Conservation (phyloP, 768 basidiomycete species). For the Hericium coralloides region DNA sequence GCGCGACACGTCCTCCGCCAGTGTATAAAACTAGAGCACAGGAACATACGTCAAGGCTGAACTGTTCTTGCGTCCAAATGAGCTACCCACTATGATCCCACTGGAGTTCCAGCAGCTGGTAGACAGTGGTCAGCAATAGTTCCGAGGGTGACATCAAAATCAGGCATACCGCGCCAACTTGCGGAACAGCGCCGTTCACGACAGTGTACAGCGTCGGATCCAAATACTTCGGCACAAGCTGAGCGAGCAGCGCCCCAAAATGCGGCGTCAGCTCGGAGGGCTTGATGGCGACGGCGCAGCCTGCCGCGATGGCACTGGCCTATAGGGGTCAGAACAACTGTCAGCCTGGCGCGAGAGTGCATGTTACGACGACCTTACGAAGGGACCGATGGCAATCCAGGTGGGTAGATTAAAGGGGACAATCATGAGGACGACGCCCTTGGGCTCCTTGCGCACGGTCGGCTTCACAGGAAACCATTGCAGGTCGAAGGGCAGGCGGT, state of each 20-base stretch:
- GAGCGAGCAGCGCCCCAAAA: slow-evolving; percentile 17
- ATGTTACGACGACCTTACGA: not conserved
- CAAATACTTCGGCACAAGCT: slow-evolving; percentile 18
- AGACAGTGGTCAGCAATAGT: not conserved
- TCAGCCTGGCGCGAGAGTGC: not conserved
- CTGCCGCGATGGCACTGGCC: slow-evolving; percentile 27
- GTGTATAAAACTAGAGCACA: slow-evolving; percentile 51
- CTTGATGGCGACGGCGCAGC: slow-evolving; percentile 24
- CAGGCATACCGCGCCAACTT: slow-evolving; percentile 11
- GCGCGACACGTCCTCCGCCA: slow-evolving; percentile 45
- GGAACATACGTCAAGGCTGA: not conserved
- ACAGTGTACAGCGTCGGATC: slow-evolving; percentile 21
- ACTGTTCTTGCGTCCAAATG: not conserved
- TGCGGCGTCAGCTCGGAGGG: slow-evolving; percentile 22
- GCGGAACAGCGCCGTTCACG: slow-evolving; percentile 22
- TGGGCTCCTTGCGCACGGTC: slow-evolving; percentile 56
- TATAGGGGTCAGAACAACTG: not conserved
- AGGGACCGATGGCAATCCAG: slow-evolving; percentile 35
- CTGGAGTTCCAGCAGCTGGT: slow-evolving; percentile 39
- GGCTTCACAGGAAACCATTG: slow-evolving; percentile 54
- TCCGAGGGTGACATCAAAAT: not conserved
- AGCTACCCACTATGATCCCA: slow-evolving; percentile 51
- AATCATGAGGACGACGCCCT: slow-evolving; percentile 62
- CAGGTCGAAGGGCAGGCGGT: slow-evolving; percentile 44
- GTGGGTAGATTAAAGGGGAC: slow-evolving; percentile 69